Conservation (phyloP, 1,139 yeast species). For the Nakaseomyces glabratus region DNA sequence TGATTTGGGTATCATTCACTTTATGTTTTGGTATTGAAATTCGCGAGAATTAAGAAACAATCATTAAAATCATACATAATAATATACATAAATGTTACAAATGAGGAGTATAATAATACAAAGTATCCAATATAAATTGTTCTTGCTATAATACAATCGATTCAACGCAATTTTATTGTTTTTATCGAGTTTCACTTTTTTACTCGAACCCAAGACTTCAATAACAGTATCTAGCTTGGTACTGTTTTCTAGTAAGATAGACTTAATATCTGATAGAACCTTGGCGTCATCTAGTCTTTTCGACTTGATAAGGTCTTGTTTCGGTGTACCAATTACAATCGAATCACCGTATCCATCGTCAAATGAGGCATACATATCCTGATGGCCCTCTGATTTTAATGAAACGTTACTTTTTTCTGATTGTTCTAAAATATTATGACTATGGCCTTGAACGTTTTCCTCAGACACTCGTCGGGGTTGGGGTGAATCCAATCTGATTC, state of each 20-base stretch:
- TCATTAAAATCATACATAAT: constrained; percentile 6
- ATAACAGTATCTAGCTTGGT: constrained; percentile 4
- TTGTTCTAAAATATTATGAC: too few relatives aligned
- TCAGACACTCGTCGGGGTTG: too few relatives aligned
- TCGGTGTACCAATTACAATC: constrained; percentile 4
- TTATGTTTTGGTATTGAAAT: not conserved
- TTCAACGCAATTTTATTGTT: too few relatives aligned
- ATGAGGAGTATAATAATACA: constrained; percentile 27
- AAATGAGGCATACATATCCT: too few relatives aligned
- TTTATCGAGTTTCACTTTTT: constrained; percentile 8
- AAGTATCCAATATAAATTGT: constrained; percentile 20
- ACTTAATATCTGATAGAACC: not conserved
- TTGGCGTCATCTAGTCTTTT: too few relatives aligned
- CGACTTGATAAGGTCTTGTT: not conserved
- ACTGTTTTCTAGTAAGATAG: constrained; percentile 1
- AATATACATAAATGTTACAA: constrained; percentile 25
- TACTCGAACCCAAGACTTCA: constrained; percentile 1
- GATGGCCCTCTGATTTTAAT: too few relatives aligned
- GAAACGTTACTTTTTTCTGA: too few relatives aligned
- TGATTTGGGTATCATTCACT: not conserved
- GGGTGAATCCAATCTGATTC: not conserved
- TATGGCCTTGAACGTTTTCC: too few relatives aligned
- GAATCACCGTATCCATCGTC: constrained; percentile 3
- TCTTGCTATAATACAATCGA: too few relatives aligned
- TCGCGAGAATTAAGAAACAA: not conserved